phyloP scores from a whole-genome alignment of 179 eudicot species.

The Heliamphora pulchella region DNA sequence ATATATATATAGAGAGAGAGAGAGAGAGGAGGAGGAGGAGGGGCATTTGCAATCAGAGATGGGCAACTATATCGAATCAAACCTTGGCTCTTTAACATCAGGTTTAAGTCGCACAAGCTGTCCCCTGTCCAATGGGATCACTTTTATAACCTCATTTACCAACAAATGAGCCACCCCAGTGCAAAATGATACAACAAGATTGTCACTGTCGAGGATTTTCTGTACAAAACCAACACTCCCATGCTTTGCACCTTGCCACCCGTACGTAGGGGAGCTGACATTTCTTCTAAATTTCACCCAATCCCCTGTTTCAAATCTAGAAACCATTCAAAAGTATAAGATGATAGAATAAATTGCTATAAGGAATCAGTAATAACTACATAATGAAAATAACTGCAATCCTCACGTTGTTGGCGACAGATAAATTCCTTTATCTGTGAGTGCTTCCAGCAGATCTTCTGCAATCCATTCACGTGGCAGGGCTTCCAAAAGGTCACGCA shows the following conservation, averaged over 20 bases:
- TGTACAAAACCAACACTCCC: constrained; percentile 86
- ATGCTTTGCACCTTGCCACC: constrained; percentile 87
- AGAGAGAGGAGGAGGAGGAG: neutral
- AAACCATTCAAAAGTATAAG: constrained; percentile 12
- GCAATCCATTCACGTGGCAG: constrained; percentile 96
- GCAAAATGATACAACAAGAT: constrained; percentile 74
- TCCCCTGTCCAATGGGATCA: constrained; percentile 87
- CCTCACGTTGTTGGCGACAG: constrained; percentile 81
- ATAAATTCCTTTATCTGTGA: constrained; percentile 56
- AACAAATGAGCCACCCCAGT: constrained; percentile 72
- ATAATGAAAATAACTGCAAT: neutral
- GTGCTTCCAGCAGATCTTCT: constrained; percentile 83
- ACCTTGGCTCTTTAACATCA: constrained; percentile 85
- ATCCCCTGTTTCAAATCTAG: constrained; percentile 73
- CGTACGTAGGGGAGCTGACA: constrained; percentile 52
- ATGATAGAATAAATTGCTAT: constrained; percentile 1
- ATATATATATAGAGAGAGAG: neutral
- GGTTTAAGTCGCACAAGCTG: constrained; percentile 77
- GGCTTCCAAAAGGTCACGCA: constrained; percentile 77
- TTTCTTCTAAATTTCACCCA: constrained; percentile 85
- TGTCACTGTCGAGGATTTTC: constrained; percentile 63
- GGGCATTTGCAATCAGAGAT: neutral
- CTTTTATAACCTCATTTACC: constrained; percentile 70
- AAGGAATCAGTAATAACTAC: neutral
- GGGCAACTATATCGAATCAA: constrained; percentile 14